These are phyloP conservation scores for Suhomyces chickasaworum DNA, from an alignment of 1,139 yeast species.

Conservation along the genomic window DNA sequence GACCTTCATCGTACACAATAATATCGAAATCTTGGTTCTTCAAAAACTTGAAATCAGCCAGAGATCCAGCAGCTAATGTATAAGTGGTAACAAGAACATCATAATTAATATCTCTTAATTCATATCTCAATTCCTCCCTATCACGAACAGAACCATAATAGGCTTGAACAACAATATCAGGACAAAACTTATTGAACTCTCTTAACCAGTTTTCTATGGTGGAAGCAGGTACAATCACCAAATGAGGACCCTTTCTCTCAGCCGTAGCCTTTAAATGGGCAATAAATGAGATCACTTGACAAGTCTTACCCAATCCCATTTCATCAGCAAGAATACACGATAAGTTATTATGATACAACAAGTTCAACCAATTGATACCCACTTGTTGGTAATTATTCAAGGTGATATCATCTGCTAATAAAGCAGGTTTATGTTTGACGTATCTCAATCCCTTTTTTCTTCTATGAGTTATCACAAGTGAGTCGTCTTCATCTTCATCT, in stretches of 20 bases:
- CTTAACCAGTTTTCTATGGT: constrained; percentile 97
- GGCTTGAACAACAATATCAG: constrained; percentile 78
- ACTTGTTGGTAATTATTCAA: constrained; percentile 91
- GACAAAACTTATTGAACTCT: constrained; percentile 89
- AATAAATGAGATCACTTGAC: constrained; percentile 92
- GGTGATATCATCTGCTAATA: constrained; percentile 62
- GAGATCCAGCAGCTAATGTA: constrained; percentile 84
- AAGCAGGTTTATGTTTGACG: constrained; percentile 69
- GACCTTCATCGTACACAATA: constrained; percentile 96
- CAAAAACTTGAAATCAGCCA: constrained; percentile 78
- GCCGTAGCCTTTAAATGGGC: constrained; percentile 75
- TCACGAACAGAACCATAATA: constrained; percentile 88
- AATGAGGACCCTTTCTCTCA: constrained; percentile 63
- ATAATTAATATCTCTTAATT: constrained; percentile 60
- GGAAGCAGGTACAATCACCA: constrained; percentile 92
- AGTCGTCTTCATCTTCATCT: constrained; percentile 26
- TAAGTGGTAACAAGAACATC: constrained; percentile 96
- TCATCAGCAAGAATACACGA: constrained; percentile 97
- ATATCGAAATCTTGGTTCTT: constrained; percentile 76
- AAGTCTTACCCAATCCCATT: constrained; percentile 96
- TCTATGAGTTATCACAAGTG: constrained; percentile 16
- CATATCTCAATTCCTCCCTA: constrained; percentile 80
- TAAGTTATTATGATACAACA: constrained; percentile 72
- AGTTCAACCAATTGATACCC: constrained; percentile 89
- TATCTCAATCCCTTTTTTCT: constrained; percentile 41